Conservation (phyloP, 257 asterid genomes). For the Scutellaria minor region DNA sequence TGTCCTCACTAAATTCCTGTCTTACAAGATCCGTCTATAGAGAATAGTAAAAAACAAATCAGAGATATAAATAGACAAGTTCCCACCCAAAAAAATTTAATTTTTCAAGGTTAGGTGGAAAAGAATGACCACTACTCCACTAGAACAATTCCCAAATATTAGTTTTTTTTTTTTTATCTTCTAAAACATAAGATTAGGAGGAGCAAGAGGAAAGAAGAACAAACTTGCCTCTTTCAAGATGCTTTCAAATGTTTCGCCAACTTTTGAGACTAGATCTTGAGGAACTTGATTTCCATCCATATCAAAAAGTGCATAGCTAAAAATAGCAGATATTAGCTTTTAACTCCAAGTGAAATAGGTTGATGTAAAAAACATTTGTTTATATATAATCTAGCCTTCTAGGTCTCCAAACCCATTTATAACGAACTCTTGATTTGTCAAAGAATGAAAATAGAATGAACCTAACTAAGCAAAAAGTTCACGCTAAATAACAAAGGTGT, state of each 20-base stretch:
- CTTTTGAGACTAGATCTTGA: constrained; percentile 78
- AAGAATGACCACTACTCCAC: neutral
- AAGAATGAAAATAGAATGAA: neutral
- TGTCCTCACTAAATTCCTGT: constrained; percentile 70
- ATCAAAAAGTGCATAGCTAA: constrained; percentile 90
- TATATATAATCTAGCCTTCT: neutral
- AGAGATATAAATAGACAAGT: constrained; percentile 23
- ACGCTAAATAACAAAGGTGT: neutral
- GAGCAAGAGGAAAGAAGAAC: neutral
- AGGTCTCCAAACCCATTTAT: neutral
- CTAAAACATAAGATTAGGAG: neutral
- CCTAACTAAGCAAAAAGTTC: neutral
- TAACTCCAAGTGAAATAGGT: neutral
- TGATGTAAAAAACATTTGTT: constrained; percentile 3
- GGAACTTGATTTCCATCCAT: constrained; percentile 91
- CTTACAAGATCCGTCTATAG: constrained; percentile 75
- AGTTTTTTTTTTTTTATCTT: neutral
- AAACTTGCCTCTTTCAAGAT: constrained; percentile 82
- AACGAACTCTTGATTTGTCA: neutral
- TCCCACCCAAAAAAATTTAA: neutral
- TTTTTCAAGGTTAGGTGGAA: neutral
- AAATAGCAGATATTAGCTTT: constrained; percentile 6
- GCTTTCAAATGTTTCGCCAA: constrained; percentile 84
- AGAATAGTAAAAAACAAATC: constrained; percentile 12
- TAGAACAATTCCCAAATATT: neutral